These are phyloP conservation scores for Phanerochaete sordida DNA, from an alignment of 768 basidiomycete species.

Conservation along the genomic window DNA sequence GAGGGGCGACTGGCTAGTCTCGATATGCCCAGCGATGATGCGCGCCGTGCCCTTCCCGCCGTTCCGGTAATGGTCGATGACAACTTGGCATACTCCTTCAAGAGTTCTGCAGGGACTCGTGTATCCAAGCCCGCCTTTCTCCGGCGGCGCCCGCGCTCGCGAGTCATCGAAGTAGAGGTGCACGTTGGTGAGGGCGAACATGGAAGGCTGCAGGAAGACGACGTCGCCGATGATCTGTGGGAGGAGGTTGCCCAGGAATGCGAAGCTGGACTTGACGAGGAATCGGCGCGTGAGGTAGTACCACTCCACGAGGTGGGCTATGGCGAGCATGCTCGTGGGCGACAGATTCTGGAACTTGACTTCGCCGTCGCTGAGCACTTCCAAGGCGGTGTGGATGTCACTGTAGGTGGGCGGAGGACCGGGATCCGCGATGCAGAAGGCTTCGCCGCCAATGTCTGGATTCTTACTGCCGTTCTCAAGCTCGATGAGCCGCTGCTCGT, in stretches of 20 bases:
- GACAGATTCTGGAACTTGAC: slow-evolving; percentile 54
- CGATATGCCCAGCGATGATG: slow-evolving; percentile 18
- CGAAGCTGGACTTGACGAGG: slow-evolving; percentile 28
- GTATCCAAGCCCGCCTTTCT: slow-evolving; percentile 37
- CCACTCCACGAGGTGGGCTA: slow-evolving; percentile 57
- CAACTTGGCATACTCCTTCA: slow-evolving; percentile 33
- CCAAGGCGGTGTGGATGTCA: slow-evolving; percentile 55
- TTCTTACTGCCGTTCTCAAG: slow-evolving; percentile 33
- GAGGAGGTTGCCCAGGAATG: slow-evolving; percentile 13
- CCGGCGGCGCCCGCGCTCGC: slow-evolving; percentile 30
- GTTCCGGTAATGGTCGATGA: slow-evolving; percentile 26
- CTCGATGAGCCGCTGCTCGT: slow-evolving; percentile 70
- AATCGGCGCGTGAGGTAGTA: slow-evolving; percentile 48
- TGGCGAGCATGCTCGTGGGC: slow-evolving; percentile 58
- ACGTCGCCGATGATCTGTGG: slow-evolving; percentile 29
- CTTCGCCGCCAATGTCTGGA: slow-evolving; percentile 73
- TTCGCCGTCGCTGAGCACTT: slow-evolving; percentile 53
- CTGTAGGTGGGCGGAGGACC: slow-evolving; percentile 61
- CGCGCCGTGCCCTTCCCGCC: slow-evolving; percentile 24
- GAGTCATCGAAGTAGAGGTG: slow-evolving; percentile 40
- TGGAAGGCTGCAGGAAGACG: slow-evolving; percentile 35
- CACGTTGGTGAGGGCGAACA: slow-evolving; percentile 30
- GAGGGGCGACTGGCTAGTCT: slow-evolving; percentile 17
- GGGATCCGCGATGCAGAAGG: slow-evolving; percentile 64
- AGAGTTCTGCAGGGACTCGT: slow-evolving; percentile 23